These are phyloP conservation scores for Penicillium sclerotigenum DNA, from an alignment of 2,329 filamentous ascomycete genomes.

Conservation along the genomic window DNA sequence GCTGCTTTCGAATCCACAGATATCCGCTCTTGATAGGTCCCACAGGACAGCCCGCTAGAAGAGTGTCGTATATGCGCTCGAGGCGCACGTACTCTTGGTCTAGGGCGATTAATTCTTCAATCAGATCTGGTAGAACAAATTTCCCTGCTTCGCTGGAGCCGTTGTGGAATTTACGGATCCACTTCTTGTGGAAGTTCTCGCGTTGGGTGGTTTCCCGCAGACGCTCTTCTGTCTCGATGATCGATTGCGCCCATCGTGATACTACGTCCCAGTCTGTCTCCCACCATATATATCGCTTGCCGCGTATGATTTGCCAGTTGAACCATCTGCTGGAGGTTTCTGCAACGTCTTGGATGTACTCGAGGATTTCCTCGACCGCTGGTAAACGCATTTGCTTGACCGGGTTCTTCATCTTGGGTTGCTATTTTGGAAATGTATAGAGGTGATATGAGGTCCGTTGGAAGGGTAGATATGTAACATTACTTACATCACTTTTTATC, in stretches of 20 bases:
- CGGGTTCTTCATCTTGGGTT: not conserved
- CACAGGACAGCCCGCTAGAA: constrained; percentile 1
- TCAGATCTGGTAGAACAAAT: not conserved
- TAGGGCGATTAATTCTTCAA: constrained; percentile 6
- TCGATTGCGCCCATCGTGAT: constrained; percentile 5
- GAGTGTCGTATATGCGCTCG: not conserved
- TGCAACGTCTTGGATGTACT: not conserved
- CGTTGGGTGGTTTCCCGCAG: constrained; percentile 4
- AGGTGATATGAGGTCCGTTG: not conserved
- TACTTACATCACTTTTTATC: constrained; percentile 14
- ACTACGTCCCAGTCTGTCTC: constrained; percentile 1
- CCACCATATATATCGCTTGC: constrained; percentile 5
- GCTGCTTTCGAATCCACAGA: constrained; percentile 3
- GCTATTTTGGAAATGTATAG: not conserved
- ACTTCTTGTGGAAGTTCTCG: constrained; percentile 1
- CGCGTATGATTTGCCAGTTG: constrained; percentile 1
- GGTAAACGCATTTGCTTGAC: not conserved
- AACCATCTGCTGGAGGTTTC: not conserved
- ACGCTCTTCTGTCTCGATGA: constrained; percentile 4
- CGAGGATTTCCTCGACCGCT: not conserved
- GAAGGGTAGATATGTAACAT: not conserved
- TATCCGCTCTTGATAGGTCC: constrained; percentile 5
- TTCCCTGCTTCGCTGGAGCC: not conserved
- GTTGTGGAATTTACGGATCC: not conserved
- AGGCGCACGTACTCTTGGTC: not conserved